These are phyloP conservation scores for Lasiodiplodia gonubiensis DNA, from an alignment of 2,329 filamentous ascomycete species.

Conservation along the genomic window DNA sequence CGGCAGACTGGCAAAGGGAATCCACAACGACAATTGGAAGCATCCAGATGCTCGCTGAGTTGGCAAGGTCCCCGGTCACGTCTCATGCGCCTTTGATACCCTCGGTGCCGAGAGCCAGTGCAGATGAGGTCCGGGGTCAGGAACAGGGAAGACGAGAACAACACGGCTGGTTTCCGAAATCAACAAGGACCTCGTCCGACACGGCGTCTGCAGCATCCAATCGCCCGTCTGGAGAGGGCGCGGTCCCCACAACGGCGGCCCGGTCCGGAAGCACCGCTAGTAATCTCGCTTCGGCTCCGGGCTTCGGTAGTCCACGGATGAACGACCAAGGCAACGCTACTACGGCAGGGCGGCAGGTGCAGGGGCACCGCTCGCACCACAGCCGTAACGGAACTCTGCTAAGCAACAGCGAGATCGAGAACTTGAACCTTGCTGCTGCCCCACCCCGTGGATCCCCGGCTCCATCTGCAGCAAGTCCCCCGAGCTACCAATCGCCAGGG, in stretches of 20 bases:
- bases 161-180: not conserved
- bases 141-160: not conserved
- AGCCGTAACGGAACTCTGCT: slow-evolving; percentile 1
- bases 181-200: slow-evolving; percentile 1
- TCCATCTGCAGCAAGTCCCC: slow-evolving; percentile 2
- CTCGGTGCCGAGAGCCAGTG: not conserved
- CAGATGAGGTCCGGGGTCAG: not conserved
- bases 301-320: not conserved
- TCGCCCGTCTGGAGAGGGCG: not conserved
- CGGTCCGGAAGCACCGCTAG: slow-evolving; percentile 2
- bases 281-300: slow-evolving; percentile 13
- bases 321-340: not conserved
- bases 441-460: not conserved
- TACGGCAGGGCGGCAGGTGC: not conserved
- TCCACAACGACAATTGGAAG: slow-evolving; percentile 16
- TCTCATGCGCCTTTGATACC: not conserved
- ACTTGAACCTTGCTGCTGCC: not conserved
- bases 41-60: not conserved
- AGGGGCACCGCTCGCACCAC: not conserved
- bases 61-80: not conserved
- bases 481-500: slow-evolving; percentile 3
- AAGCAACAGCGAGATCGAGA: not conserved
- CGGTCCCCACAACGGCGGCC: slow-evolving; percentile 4
- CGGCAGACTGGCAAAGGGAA: slow-evolving; percentile 11
- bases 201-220: slow-evolving; percentile 1